phyloP scores from a whole-genome alignment of 371 early-diverging fungal species.

The Mortierella sp. region DNA sequence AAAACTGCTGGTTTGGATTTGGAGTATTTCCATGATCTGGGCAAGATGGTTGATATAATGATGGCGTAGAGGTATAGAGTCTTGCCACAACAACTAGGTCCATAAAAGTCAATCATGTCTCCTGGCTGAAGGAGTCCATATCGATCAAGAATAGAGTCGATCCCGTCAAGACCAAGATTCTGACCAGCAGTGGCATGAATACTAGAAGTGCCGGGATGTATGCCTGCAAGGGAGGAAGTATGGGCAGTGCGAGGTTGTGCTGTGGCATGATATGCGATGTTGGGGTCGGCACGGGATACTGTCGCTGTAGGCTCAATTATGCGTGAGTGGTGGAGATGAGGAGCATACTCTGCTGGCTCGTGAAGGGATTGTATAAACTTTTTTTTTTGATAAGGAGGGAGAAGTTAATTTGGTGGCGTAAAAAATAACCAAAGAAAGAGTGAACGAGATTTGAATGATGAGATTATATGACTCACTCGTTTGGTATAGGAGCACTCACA shows the following conservation, averaged over 20 bases:
- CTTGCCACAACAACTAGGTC: constrained; percentile 40
- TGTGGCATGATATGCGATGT: not conserved
- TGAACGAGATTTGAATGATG: not conserved
- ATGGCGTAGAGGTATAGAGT: constrained; percentile 47
- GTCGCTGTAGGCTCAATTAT: not conserved
- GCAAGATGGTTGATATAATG: constrained; percentile 39
- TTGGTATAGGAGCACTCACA: constrained; percentile 20
- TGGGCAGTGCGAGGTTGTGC: not conserved
- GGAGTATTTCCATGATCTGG: constrained; percentile 41
- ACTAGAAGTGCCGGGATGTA: not conserved
- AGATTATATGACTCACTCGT: not conserved
- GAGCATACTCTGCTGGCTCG: not conserved
- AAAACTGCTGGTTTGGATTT: constrained; percentile 13
- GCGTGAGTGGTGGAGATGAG: not conserved
- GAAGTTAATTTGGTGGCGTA: not conserved
- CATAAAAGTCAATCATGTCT: constrained; percentile 45
- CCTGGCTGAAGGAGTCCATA: constrained; percentile 30
- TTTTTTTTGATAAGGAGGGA: not conserved
- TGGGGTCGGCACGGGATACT: not conserved
- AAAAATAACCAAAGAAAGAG: not conserved
- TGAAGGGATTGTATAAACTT: constrained; percentile 20
- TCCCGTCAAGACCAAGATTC: constrained; percentile 30
- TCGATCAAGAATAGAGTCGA: constrained; percentile 34
- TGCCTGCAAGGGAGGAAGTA: not conserved
- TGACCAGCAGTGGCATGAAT: not conserved